Conservation (phyloP, 306 rosid species). For the Lathyrus oleraceus region DNA sequence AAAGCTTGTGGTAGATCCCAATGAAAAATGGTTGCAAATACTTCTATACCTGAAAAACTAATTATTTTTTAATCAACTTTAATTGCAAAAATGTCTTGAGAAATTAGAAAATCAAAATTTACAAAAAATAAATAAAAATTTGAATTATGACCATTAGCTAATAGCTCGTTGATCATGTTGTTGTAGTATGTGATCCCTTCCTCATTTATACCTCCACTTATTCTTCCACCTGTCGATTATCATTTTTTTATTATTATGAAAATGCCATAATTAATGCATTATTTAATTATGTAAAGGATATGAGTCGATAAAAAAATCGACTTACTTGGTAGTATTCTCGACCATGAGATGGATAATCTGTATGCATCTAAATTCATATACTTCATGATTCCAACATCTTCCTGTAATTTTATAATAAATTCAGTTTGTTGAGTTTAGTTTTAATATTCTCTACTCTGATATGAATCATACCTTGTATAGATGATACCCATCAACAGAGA, state of each 20-base stretch:
- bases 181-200: constrained; percentile 62
- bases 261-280: background rate
- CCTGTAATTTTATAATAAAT: constrained; percentile 31
- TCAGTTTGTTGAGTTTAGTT: too few species aligned
- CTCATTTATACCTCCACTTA: constrained; percentile 58
- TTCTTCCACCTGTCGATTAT: constrained; percentile 45
- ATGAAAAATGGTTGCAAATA: constrained; percentile 66
- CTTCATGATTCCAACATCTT: constrained; percentile 66
- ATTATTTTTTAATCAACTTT: background rate
- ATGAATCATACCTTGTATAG: constrained; percentile 39
- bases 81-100: background rate
- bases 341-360: constrained; percentile 73
- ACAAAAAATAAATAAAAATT: background rate
- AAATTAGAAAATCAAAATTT: constrained; percentile 2
- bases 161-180: constrained; percentile 53
- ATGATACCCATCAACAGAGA: constrained; percentile 41
- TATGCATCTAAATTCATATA: constrained; percentile 57
- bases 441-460: background rate
- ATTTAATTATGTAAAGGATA: background rate
- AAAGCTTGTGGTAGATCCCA: constrained; percentile 76
- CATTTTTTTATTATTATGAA: background rate
- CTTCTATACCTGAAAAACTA: constrained; percentile 20
- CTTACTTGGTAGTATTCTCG: constrained; percentile 69
- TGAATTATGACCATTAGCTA: constrained; percentile 48
- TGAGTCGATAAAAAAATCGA: background rate